These are phyloP conservation scores for Xylaria hypoxylon DNA, from an alignment of 2,329 filamentous ascomycete genomes.

Conservation along the genomic window DNA sequence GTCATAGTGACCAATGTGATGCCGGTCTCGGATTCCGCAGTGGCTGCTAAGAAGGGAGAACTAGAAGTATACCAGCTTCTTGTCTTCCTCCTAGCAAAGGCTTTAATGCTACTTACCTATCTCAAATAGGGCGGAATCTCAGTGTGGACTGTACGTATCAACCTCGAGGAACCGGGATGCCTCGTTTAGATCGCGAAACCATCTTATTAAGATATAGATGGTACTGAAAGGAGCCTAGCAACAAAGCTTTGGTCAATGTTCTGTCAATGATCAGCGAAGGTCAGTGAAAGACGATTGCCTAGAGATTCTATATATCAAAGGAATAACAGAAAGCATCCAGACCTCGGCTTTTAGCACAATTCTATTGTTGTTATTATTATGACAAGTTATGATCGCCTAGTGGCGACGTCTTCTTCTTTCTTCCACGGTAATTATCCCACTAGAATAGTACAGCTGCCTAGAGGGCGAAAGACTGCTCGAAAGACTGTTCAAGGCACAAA, in stretches of 20 bases:
- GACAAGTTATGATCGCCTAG: background rate
- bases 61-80: conserved; percentile 24
- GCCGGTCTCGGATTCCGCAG: background rate
- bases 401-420: conserved; percentile 16
- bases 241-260: conserved; percentile 5
- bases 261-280: background rate
- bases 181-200: background rate
- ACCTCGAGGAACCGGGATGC: background rate
- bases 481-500: conserved; percentile 27
- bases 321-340: conserved; percentile 11
- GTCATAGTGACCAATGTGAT: conserved; percentile 14
- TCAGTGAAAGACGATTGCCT: background rate
- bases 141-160: background rate
- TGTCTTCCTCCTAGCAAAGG: conserved; percentile 12
- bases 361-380: conserved; percentile 18
- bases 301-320: conserved; percentile 14
- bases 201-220: conserved; percentile 8
- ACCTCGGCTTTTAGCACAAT: conserved; percentile 28
- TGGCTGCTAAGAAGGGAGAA: conserved; percentile 13
- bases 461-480: conserved; percentile 28
- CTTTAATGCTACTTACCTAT: background rate
- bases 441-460: conserved; percentile 22
- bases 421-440: conserved; percentile 8
- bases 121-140: background rate
- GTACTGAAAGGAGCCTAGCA: conserved; percentile 6